Base-by-base conservation (phyloP, 179 eudicot species). In the Heliamphora pulchella region DNA sequence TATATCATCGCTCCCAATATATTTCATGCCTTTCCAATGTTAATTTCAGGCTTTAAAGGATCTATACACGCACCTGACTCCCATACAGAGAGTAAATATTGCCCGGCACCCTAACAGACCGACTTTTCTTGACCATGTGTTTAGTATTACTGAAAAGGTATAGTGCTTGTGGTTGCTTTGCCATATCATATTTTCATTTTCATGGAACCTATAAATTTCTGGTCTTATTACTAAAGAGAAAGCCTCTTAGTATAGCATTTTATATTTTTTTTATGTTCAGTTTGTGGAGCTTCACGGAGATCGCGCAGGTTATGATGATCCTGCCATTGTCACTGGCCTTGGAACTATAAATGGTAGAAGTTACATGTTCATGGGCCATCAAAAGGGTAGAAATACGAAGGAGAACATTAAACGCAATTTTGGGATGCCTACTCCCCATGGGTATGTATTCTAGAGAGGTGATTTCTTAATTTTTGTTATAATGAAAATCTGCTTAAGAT, bases 391-490 rank as follows among this genome's bases (percentile, higher is more conserved):
- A 85, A 91, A 95, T 86, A 93, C 98, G 5, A 95, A 95, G 83
- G 97, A 95, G 84, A 95, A 92, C 82, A 91, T 95, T 79, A 83
- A 83, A 70, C 92, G 98, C 51, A 95, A 95, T 83, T 95, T 95
- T 77, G 98, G 95, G 83, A 95, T 95, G 98, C 98, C 98, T 88
- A 95, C 98, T 81, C 98, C 98, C 80, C 98, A 95, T 78, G 98
- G 98, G 98, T 95, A 86, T 78, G 91, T 81, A 70, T 69, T 80
- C 82, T 79, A 20, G 61, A 22, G 20, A 58, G 22, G 62, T 73
- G 58, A 53, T 10, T 71, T 55, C 13, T 39, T 1, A 64, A 75
- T 18, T 31, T 31, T 31, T 31, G 31, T 31, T 31, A 31, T 31
- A 31, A 31, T 31, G 31, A 15, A 31, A 31, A 31, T 31, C 31